Evolutionary conservation across 1,284 basidiomycete genomes (phyloP).

Genomic region (Ustilago vetiveriae): DNA sequence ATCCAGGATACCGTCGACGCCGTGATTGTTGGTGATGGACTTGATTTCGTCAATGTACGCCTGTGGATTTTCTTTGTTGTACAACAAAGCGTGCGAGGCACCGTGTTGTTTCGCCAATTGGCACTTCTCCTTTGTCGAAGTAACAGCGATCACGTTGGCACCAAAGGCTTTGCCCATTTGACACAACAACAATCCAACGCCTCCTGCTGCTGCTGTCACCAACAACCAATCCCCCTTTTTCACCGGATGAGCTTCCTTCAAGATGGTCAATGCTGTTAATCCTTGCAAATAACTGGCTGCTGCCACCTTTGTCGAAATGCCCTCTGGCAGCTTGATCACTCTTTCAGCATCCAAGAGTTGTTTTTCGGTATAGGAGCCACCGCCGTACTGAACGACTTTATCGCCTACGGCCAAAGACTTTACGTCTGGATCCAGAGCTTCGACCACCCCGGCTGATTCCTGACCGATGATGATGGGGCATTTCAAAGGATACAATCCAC

Average conservation of each 20-base stretch:
- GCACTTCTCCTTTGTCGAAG: slow-evolving; percentile 85
- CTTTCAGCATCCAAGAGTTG: slow-evolving; percentile 75
- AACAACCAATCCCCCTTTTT: slow-evolving; percentile 75
- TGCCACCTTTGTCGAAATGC: slow-evolving; percentile 74
- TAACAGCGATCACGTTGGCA: slow-evolving; percentile 92
- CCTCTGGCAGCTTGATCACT: slow-evolving; percentile 72
- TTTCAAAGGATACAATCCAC: slow-evolving; percentile 70
- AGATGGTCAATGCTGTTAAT: slow-evolving; percentile 80
- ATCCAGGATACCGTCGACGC: slow-evolving; percentile 84
- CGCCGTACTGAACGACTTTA: slow-evolving; percentile 73
- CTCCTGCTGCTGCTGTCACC: slow-evolving; percentile 89
- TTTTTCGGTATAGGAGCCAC: slow-evolving; percentile 78
- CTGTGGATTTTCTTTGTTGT: slow-evolving; percentile 69
- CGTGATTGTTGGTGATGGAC: slow-evolving; percentile 79
- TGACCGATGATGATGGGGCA: slow-evolving; percentile 82
- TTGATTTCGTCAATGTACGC: slow-evolving; percentile 67
- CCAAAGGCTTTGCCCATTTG: slow-evolving; percentile 73
- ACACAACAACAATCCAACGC: slow-evolving; percentile 71
- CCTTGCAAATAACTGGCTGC: slow-evolving; percentile 80
- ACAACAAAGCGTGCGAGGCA: slow-evolving; percentile 86
- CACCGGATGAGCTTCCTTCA: slow-evolving; percentile 84
- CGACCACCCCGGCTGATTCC: slow-evolving; percentile 80
- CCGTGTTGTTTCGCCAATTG: slow-evolving; percentile 82
- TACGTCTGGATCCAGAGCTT: slow-evolving; percentile 71
- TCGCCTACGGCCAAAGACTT: slow-evolving; percentile 72